Percentiles rank a stretch among this genome's conserved stretches.
These are phyloP conservation scores for Phylloporus rhodoxanthus DNA, from an alignment of 768 basidiomycete genomes.

Conservation along the genomic window DNA sequence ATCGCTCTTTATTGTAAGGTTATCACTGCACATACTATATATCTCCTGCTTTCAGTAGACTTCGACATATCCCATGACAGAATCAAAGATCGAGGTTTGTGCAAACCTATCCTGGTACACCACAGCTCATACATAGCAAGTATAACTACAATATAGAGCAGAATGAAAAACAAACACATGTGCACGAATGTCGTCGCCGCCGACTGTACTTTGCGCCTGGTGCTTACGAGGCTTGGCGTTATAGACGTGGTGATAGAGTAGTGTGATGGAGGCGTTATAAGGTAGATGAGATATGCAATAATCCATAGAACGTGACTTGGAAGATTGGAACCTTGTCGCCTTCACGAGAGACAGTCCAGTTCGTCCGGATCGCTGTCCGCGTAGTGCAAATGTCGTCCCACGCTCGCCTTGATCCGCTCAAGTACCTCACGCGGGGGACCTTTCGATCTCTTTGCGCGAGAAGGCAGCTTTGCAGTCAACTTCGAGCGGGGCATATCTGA, in stretches of 20 bases:
- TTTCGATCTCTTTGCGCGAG: constrained; percentile 16
- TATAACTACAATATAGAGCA: not conserved
- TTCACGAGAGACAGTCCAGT: constrained; percentile 42
- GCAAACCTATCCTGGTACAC: not conserved
- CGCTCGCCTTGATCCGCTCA: constrained; percentile 33
- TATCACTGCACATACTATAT: constrained; percentile 7
- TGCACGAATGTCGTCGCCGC: no score
- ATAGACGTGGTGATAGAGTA: no score
- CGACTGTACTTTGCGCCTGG: no score
- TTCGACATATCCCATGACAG: not conserved
- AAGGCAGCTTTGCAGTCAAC: not conserved
- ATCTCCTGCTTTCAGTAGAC: not conserved
- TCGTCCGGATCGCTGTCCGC: constrained; percentile 39
- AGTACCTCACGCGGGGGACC: constrained; percentile 39
- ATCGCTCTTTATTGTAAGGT: constrained; percentile 17
- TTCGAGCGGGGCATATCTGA: not conserved
- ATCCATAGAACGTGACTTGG: not conserved
- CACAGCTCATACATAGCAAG: not conserved
- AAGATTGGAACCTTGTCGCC: no score
- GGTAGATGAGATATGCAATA: no score
- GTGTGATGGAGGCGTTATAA: no score
- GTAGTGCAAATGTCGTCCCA: constrained; percentile 12
- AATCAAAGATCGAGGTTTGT: not conserved
- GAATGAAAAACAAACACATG: no score
- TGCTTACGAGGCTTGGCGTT: no score